Evolutionary conservation across 768 basidiomycete species (phyloP).

Genomic region (Hericium coralloides): DNA sequence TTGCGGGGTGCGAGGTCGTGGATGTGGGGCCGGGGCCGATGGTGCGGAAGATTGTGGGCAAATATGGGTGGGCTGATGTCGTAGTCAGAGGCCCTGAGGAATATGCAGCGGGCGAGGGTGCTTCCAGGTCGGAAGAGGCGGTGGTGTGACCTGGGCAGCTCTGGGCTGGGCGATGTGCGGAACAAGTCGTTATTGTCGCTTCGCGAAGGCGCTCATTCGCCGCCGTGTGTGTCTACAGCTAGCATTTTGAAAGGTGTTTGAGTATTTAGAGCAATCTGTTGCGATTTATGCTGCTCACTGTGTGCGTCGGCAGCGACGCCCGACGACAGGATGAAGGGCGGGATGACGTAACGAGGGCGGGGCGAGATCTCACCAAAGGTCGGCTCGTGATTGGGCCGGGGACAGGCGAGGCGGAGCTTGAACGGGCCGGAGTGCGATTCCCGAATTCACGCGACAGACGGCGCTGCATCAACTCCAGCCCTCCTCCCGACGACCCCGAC

Average conservation of each 20-base stretch:
- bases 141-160: no score
- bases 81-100: background rate
- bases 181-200: no score
- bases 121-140: no score
- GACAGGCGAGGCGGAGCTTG: background rate
- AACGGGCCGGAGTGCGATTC: background rate
- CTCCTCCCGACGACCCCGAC: background rate
- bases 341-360: background rate
- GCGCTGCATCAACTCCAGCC: background rate
- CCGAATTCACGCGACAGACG: slow-evolving; percentile 3
- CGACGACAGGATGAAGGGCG: background rate
- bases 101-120: background rate
- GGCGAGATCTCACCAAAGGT: background rate
- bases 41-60: background rate
- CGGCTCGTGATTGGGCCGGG: background rate
- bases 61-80: background rate
- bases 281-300: no score
- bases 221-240: no score
- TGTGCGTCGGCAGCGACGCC: background rate
- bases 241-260: no score
- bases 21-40: background rate
- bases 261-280: no score
- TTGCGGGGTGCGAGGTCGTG: background rate
- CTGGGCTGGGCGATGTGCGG: no score
- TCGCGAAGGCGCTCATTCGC: no score